Evolutionary conservation across 495 filamentous ascomycete species (phyloP), one percentile per base, ranked within the genome.

Genomic region (Niebla homalea): DNA sequence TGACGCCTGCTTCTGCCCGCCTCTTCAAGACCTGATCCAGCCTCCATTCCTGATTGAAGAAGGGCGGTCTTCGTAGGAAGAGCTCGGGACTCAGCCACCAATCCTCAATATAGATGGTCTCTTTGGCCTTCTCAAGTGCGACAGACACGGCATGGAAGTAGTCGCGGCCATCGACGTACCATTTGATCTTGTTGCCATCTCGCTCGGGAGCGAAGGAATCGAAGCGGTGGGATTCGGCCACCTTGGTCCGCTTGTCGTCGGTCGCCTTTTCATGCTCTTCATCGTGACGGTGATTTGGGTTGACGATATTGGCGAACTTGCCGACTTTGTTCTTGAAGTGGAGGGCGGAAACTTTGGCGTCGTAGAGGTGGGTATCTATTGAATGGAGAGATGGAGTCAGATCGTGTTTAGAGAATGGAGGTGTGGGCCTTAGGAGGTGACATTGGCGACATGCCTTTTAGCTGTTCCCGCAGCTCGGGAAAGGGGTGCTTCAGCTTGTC

Each of bases 51-150:
- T 89, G 85, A 51, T 88, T 81, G 61, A 64, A 71, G 51, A 79
- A 78, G 1, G 90, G 85, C 15, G 89, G 89, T 37, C 90, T 75
- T 15, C 90, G 80, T 35, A 98, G 68, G 66, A 94, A 98, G 50
- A 96, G 67, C 62, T 98, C 90, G 0, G 90, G 90, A 1, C 85
- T 90, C 10, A 98, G 67, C 90, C 92, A 98, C 90, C 90, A 98
- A 62, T 96, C 92, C 19, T 72, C 87, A 49, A 98, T 89, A 64
- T 96, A 98, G 54, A 98, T 94, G 11, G 83, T 82, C 65, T 98
- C 92, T 52, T 84, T 83, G 26, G 92, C 90, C 23, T 78, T 70
- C 54, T 96, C 90, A 20, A 96, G 70, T 0, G 90, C 89, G 2
- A 80, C 79, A 0, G 85, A 92, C 5, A 97, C 88, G 1, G 90